Conservation (phyloP, 805 yeast species). For the Lipomyces mesembrius region DNA sequence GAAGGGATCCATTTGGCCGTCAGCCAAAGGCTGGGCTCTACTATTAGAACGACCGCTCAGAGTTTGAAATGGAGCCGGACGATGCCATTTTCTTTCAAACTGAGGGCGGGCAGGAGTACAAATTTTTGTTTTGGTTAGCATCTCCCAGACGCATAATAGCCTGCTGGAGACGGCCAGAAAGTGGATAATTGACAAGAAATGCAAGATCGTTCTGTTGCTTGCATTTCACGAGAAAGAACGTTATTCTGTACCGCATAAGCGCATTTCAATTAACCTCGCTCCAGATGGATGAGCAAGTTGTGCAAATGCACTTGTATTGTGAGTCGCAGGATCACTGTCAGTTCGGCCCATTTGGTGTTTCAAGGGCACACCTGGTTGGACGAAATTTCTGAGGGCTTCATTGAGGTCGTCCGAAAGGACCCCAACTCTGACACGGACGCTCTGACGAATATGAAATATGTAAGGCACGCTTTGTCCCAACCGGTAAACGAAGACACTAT, state of each 20-base stretch:
- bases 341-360: background rate
- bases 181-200: background rate
- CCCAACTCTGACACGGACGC: background rate
- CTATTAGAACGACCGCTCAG: background rate
- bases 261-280: background rate
- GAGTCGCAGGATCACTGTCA: background rate
- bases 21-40: background rate
- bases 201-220: background rate
- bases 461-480: background rate
- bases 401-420: background rate
- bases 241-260: background rate
- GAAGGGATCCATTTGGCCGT: background rate
- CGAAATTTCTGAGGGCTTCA: background rate
- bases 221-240: background rate
- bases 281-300: background rate
- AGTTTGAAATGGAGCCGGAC: background rate
- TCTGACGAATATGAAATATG: background rate
- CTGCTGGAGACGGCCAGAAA: background rate
- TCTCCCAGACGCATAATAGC: background rate
- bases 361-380: background rate
- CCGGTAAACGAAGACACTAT: background rate
- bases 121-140: background rate
- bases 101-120: background rate
- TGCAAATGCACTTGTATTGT: background rate
- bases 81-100: background rate